phyloP scores from a whole-genome alignment of 257 asterid genomes.

The Nicotiana otophora region DNA sequence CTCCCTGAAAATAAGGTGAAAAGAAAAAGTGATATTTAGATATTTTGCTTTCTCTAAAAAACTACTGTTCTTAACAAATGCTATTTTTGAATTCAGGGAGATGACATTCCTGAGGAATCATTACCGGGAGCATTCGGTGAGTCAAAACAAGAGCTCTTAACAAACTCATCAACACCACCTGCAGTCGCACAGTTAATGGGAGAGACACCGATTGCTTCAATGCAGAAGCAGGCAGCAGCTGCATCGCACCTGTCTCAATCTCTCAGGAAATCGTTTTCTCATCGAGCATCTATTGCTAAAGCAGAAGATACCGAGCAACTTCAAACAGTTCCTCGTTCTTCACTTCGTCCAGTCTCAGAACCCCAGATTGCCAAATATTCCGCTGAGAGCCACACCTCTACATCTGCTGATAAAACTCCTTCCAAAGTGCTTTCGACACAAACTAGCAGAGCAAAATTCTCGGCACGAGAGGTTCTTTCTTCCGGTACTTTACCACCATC shows the following conservation, averaged over 20 bases:
- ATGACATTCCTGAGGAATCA: slow-evolving; percentile 72
- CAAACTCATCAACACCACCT: slow-evolving; percentile 12
- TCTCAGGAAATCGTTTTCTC: slow-evolving; percentile 45
- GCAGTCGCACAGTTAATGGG: neutral
- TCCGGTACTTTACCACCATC: neutral
- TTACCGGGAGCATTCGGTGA: slow-evolving; percentile 57
- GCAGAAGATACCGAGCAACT: slow-evolving; percentile 15
- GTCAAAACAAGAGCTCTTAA: slow-evolving; percentile 20
- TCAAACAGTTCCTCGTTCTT: slow-evolving; percentile 8
- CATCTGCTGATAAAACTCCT: slow-evolving; percentile 9
- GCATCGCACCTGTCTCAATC: slow-evolving; percentile 55
- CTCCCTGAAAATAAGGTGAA: neutral
- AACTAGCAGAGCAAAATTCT: neutral
- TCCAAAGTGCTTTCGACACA: neutral
- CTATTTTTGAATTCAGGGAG: slow-evolving; percentile 39
- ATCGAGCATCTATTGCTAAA: slow-evolving; percentile 6
- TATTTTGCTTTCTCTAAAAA: neutral
- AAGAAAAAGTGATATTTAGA: neutral
- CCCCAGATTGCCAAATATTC: neutral
- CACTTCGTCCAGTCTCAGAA: slow-evolving; percentile 8
- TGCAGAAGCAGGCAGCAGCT: slow-evolving; percentile 7
- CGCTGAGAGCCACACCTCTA: neutral
- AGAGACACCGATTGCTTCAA: neutral
- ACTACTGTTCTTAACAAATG: neutral
- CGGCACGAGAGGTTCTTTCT: neutral